Base-by-base conservation (phyloP, 805 yeast species). In the Candida nitratophila region DNA sequence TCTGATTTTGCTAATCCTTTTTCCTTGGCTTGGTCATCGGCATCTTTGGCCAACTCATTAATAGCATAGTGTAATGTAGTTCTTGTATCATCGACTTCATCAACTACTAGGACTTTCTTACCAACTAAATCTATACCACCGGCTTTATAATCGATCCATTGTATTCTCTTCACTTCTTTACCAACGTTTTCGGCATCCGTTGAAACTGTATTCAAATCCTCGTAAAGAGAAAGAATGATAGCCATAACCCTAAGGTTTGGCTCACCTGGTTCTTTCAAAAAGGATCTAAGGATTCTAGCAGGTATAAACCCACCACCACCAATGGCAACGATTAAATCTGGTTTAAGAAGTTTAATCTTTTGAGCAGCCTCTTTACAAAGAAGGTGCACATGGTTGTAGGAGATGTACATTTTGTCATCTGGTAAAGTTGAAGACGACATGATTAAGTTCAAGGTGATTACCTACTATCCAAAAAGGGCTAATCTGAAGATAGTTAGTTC, bases 231-330 rank as follows among this genome's bases (percentile, higher is more conserved):
- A 52, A 91, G 73, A 30, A 93, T 95, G 54, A 91, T 87, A 40
- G 99, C 97, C 80, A 90, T 91, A 58, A 91, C 88, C 57, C 96
- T 83, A 48, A 89, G 83, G 56, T 90, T 91, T 54, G 95, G 91
- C 47, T 82, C 71, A 47, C 95, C 95, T 27, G 85, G 86, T 52
- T 83, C 85, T 65, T 90, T 91, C 53, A 91, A 71, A 66, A 91
- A 93, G 2, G 98, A 82, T 64, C 99, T 80, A 62, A 91, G 74
- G 67, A 93, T 93, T 64, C 99, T 80, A 9, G 99, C 97, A 24
- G 98, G 99, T 46, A 91, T 93, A 65, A 91, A 87, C 2, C 98
- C 99, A 61, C 99, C 64, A 22, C 63, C 63, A 41, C 96, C 99
- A 57, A 91, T 88, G 53, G 98, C 97, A 50, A 91, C 86, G 66